Conservation (phyloP, 2,329 filamentous ascomycete genomes). For the Aspergillus ruber region DNA sequence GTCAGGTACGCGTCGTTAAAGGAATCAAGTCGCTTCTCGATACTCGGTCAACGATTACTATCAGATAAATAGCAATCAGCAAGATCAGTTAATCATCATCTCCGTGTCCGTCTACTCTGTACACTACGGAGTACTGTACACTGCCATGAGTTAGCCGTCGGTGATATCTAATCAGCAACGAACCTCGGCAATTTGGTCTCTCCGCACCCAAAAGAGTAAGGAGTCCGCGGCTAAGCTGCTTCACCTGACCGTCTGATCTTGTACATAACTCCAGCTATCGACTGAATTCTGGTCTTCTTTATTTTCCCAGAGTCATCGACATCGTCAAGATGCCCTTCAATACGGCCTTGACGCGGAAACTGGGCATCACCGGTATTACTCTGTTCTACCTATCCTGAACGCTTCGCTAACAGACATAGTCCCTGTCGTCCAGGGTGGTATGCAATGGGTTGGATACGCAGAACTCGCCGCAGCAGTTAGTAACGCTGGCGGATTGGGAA, state of each 20-base stretch:
- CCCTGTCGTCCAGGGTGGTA: slow-evolving; percentile 46
- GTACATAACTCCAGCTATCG: neutral
- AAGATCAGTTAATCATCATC: too few species aligned
- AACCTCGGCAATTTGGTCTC: slow-evolving; percentile 27
- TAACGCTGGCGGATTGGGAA: slow-evolving; percentile 48
- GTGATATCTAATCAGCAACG: neutral
- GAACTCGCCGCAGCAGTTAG: slow-evolving; percentile 49
- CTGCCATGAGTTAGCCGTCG: neutral
- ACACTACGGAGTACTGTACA: too few species aligned
- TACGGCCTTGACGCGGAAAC: slow-evolving; percentile 55
- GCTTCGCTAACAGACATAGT: slow-evolving; percentile 24
- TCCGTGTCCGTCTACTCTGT: too few species aligned
- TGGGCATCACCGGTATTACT: slow-evolving; percentile 45
- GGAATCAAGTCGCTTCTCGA: too few species aligned
- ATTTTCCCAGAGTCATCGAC: slow-evolving; percentile 1
- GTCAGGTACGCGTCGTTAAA: too few species aligned
- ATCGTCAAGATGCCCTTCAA: slow-evolving; percentile 55
- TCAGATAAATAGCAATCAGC: too few species aligned
- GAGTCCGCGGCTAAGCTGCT: slow-evolving; percentile 17
- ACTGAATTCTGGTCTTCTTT: slow-evolving; percentile 1
- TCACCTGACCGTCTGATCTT: neutral
- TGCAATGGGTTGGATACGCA: slow-evolving; percentile 53
- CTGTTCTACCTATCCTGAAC: neutral
- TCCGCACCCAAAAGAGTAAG: slow-evolving; percentile 14
- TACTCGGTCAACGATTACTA: too few species aligned